These are phyloP conservation scores for Sonneratia caseolaris DNA, from an alignment of 345 rosid species.

Conservation along the genomic window DNA sequence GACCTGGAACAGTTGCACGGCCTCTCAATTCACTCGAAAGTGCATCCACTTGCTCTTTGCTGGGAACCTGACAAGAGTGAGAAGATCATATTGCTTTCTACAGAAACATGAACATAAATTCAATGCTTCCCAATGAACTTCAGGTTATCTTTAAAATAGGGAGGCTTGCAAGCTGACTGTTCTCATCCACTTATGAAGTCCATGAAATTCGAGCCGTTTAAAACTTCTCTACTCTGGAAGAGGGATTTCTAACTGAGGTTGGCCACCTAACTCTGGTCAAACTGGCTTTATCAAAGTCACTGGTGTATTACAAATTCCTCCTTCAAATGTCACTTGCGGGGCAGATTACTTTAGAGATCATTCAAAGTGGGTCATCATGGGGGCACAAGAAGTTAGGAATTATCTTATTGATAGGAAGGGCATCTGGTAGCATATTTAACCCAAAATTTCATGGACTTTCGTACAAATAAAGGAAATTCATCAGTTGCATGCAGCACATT, in stretches of 20 bases:
- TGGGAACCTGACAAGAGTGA: slow-evolving; percentile 19
- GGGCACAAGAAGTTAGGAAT: no score
- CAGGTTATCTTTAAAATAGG: neutral
- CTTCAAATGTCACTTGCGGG: no score
- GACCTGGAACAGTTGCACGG: slow-evolving; percentile 93
- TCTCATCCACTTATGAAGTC: neutral
- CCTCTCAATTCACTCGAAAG: slow-evolving; percentile 64
- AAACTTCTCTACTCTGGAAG: neutral
- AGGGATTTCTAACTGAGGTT: neutral
- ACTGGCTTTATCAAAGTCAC: neutral
- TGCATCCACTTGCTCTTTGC: slow-evolving; percentile 79
- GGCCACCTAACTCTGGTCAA: neutral
- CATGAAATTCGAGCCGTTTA: neutral
- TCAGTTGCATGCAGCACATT: neutral
- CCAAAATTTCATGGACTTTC: no score
- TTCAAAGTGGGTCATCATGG: no score
- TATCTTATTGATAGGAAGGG: no score
- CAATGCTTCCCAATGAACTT: neutral
- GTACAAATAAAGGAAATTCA: no score
- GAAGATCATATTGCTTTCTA: neutral
- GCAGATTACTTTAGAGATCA: no score
- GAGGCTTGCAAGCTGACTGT: neutral
- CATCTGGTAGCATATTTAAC: no score
- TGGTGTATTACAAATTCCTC: neutral
- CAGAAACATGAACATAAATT: neutral